Evolutionary conservation across 495 filamentous ascomycete genomes (phyloP).

Genomic region (Aspergillus asperescens): DNA sequence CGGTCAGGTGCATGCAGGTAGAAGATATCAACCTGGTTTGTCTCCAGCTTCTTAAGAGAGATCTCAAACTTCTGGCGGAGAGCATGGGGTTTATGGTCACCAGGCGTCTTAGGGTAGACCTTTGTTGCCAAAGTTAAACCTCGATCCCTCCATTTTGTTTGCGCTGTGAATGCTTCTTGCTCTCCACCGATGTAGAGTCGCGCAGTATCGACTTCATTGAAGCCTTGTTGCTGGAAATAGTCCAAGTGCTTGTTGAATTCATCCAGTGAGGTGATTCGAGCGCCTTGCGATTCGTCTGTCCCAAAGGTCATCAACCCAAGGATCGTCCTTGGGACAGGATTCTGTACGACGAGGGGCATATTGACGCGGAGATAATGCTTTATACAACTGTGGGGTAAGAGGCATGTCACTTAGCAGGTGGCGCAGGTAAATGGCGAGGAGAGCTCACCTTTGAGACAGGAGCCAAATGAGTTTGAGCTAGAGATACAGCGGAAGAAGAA

Average conservation of each 20-base stretch:
- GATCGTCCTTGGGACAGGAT: constrained; percentile 48
- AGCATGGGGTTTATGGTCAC: constrained; percentile 54
- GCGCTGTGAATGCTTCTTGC: constrained; percentile 77
- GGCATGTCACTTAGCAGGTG: background rate
- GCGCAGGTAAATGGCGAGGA: background rate
- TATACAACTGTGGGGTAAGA: background rate
- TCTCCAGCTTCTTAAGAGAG: constrained; percentile 65
- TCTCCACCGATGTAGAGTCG: constrained; percentile 65
- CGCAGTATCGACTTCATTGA: constrained; percentile 77
- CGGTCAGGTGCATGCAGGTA: constrained; percentile 87
- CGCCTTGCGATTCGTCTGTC: constrained; percentile 48
- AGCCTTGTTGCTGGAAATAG: constrained; percentile 65
- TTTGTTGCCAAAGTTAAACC: constrained; percentile 86
- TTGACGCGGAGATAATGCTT: background rate
- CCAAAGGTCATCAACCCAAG: constrained; percentile 61
- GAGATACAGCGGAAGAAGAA: too few species aligned
- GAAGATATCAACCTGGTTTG: constrained; percentile 77
- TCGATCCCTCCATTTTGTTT: constrained; percentile 73
- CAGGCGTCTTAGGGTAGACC: constrained; percentile 56
- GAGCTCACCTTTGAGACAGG: background rate
- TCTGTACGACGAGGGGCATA: constrained; percentile 54
- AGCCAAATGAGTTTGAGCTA: background rate
- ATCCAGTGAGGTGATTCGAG: constrained; percentile 61
- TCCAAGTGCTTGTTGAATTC: constrained; percentile 63
- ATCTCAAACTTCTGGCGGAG: constrained; percentile 57